phyloP scores from a whole-genome alignment of 2,329 filamentous ascomycete genomes.

The Nothomitra cinnamomea region DNA sequence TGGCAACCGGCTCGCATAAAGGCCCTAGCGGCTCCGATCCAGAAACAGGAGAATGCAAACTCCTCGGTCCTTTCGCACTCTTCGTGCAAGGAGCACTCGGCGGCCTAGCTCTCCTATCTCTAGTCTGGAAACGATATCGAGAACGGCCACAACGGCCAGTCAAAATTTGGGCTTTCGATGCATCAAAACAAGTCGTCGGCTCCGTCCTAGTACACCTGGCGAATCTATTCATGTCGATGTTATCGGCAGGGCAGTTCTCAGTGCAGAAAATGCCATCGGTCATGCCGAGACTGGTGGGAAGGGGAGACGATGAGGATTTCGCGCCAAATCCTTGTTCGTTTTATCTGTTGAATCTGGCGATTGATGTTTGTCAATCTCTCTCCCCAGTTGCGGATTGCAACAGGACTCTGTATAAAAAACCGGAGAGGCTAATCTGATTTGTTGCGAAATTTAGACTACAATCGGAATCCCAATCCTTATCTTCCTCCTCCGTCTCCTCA shows the following conservation, averaged over 20 bases:
- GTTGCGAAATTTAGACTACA: constrained; percentile 50
- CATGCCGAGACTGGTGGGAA: constrained; percentile 16
- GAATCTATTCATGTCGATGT: constrained; percentile 92
- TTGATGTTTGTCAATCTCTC: constrained; percentile 66
- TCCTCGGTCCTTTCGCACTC: constrained; percentile 82
- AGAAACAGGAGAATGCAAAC: constrained; percentile 54
- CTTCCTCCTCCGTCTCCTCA: constrained; percentile 63
- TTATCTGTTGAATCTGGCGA: constrained; percentile 82
- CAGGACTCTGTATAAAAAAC: no score
- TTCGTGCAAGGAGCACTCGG: constrained; percentile 80
- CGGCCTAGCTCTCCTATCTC: constrained; percentile 60
- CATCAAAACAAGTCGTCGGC: constrained; percentile 91
- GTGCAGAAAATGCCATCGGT: constrained; percentile 36
- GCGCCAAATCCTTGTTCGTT: constrained; percentile 90
- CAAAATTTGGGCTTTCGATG: constrained; percentile 97
- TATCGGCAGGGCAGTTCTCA: constrained; percentile 72
- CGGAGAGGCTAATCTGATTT: neutral
- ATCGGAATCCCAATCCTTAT: constrained; percentile 92
- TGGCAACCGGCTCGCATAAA: neutral
- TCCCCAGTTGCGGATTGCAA: no score
- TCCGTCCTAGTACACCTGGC: constrained; percentile 80
- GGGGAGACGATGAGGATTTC: constrained; percentile 33
- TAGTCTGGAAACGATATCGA: constrained; percentile 86
- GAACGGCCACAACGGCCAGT: constrained; percentile 82
- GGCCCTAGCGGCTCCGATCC: neutral